Base-by-base conservation (phyloP, 306 rosid species). In the Malus asiatica region DNA sequence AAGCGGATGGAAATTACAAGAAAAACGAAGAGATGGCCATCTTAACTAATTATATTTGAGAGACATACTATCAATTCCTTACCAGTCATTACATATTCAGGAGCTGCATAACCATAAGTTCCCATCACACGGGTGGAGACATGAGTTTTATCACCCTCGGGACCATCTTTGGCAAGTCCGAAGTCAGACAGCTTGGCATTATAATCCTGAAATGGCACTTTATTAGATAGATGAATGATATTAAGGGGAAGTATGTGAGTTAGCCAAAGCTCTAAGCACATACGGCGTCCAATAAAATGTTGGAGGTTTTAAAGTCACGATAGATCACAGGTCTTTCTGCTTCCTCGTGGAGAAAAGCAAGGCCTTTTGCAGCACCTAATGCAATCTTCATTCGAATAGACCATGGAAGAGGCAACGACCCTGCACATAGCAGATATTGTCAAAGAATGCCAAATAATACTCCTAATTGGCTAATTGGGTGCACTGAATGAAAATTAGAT, bases 101-200 rank as follows among this genome's bases (percentile, higher is more conserved):
- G 98, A 55, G 98, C 98, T 44, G 98, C 98, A 30, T 94, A 94
- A 71, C 98, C 98, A 72, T 94, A 94, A 29, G 98, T 94, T 86
- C 98, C 98, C 98, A 94, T 94, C 76, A 94, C 98, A 35, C 98
- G 94, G 48, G 98, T 94, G 29, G 98, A 94, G 66, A 94, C 98
- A 40, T 94, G 98, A 70, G 98, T 94, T 84, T 94, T 94, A 73
- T 94, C 98, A 76, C 97, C 98, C 79, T 90, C 98, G 0, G 98
- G 98, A 70, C 98, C 98, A 80, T 94, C 98, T 89, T 94, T 94
- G 72, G 98, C 98, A 27, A 94, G 98, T 77, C 98, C 98, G 78
- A 94, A 94, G 82, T 94, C 98, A 33, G 98, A 94, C 80, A 94
- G 97, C 85, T 94, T 94, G 72, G 97, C 96, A 73, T 94, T 94